phyloP scores from a whole-genome alignment of 2,329 filamentous ascomycete genomes.

The Geoglossum cookeanum region DNA sequence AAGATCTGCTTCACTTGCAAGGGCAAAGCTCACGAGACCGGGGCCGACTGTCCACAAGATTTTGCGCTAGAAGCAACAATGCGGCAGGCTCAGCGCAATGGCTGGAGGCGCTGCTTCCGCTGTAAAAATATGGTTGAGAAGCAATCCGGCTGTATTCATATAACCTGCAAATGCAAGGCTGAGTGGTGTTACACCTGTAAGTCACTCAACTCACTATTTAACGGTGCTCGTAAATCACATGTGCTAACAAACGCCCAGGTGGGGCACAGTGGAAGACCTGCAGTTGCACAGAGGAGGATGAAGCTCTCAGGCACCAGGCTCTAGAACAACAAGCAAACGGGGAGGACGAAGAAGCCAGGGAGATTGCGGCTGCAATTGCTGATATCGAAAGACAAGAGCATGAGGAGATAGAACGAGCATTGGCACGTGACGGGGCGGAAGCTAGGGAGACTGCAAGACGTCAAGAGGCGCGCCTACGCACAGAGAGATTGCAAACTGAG shows the following conservation, averaged over 20 bases:
- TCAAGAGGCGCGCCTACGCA: background rate
- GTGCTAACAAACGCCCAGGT: background rate
- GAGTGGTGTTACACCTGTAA: background rate
- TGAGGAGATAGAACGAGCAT: conserved; percentile 18
- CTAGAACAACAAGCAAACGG: background rate
- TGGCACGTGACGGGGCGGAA: conserved; percentile 16
- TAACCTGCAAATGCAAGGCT: conserved; percentile 3
- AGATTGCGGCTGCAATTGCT: conserved; percentile 19
- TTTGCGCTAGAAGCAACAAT: conserved; percentile 26
- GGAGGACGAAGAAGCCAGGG: conserved; percentile 15
- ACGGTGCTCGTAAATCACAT: background rate
- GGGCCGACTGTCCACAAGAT: conserved; percentile 30
- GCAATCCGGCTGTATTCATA: background rate
- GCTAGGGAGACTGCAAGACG: background rate
- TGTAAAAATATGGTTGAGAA: background rate
- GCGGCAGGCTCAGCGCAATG: background rate
- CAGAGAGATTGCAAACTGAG: background rate
- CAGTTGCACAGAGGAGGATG: conserved; percentile 23
- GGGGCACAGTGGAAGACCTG: background rate
- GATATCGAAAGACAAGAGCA: conserved; percentile 16
- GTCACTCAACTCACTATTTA: background rate
- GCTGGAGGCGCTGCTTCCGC: conserved; percentile 2
- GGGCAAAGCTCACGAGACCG: conserved; percentile 22
- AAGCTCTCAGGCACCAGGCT: conserved; percentile 12
- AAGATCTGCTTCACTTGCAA: conserved; percentile 33